Evolutionary conservation across 1,284 basidiomycete genomes (phyloP).

Genomic region (Trichosporon sp.): DNA sequence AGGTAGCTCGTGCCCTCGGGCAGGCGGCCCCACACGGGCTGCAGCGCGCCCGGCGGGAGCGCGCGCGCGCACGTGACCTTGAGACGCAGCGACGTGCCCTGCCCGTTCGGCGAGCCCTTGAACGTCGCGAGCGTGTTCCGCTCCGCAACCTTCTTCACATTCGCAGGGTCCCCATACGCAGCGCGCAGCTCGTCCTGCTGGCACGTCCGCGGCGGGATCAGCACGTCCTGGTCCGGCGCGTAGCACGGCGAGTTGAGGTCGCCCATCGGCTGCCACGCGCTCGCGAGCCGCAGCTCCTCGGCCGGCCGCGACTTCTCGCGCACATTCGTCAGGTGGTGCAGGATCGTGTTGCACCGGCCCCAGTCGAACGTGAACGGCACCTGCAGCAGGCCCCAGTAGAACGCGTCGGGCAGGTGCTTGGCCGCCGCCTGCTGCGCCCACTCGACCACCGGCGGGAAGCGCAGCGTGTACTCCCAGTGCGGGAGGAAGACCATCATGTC

Average conservation of each 20-base stretch:
- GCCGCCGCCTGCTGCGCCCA: constrained; percentile 26
- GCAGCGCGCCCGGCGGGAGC: not conserved
- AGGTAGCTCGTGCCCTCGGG: constrained; percentile 29
- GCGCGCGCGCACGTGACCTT: constrained; percentile 27
- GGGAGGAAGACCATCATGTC: constrained; percentile 44
- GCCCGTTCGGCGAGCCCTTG: constrained; percentile 28
- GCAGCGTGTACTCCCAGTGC: constrained; percentile 30
- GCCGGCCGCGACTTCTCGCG: constrained; percentile 9
- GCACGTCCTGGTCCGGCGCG: constrained; percentile 33
- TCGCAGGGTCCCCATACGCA: constrained; percentile 18
- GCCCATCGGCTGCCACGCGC: constrained; percentile 32
- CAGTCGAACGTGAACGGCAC: constrained; percentile 49
- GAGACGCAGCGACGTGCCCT: constrained; percentile 22
- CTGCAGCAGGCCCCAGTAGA: constrained; percentile 29
- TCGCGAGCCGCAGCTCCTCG: not conserved
- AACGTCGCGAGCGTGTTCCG: constrained; percentile 23
- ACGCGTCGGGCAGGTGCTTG: constrained; percentile 21
- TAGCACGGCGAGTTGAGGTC: constrained; percentile 34
- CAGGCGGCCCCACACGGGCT: constrained; percentile 10
- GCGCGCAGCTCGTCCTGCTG: constrained; percentile 26
- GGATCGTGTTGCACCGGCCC: constrained; percentile 33
- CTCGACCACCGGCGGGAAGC: constrained; percentile 10
- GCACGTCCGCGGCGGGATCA: constrained; percentile 35
- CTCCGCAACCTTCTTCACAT: constrained; percentile 6
- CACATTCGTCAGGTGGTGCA: constrained; percentile 21